phyloP scores from a whole-genome alignment of 1,139 yeast genomes.

The Pichia sp. region DNA sequence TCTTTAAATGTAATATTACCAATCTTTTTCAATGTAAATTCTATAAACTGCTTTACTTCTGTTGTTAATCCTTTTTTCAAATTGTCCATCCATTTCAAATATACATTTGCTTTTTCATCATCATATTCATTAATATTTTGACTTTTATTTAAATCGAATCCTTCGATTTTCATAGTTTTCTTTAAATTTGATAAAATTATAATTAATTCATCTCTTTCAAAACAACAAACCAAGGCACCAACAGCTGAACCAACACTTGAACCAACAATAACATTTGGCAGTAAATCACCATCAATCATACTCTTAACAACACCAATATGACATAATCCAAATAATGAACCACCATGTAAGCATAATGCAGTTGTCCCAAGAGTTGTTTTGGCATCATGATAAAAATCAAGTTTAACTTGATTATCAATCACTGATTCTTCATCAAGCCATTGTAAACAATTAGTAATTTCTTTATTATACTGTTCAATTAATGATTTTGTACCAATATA shows the following conservation, averaged over 20 bases:
- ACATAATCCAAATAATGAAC: constrained; percentile 86
- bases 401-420: constrained; percentile 48
- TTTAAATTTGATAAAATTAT: constrained; percentile 10
- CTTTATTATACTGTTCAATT: constrained; percentile 80
- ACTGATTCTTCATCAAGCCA: constrained; percentile 33
- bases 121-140: constrained; percentile 34
- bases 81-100: constrained; percentile 15
- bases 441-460: constrained; percentile 65
- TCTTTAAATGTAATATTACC: constrained; percentile 91
- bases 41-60: constrained; percentile 71
- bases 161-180: constrained; percentile 6
- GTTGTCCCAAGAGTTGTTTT: constrained; percentile 87
- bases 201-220: constrained; percentile 43
- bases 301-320: constrained; percentile 91
- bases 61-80: constrained; percentile 71
- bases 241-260: constrained; percentile 93
- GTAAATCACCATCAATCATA: constrained; percentile 59
- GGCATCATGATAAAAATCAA: constrained; percentile 86
- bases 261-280: constrained; percentile 88
- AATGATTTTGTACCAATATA: constrained; percentile 82
- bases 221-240: constrained; percentile 76
- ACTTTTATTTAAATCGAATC: constrained; percentile 36
- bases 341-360: constrained; percentile 87
- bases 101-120: constrained; percentile 2
- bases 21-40: constrained; percentile 69